These are phyloP conservation scores for Populus hybrid DNA, from an alignment of 441 rosid genomes.

Conservation along the genomic window DNA sequence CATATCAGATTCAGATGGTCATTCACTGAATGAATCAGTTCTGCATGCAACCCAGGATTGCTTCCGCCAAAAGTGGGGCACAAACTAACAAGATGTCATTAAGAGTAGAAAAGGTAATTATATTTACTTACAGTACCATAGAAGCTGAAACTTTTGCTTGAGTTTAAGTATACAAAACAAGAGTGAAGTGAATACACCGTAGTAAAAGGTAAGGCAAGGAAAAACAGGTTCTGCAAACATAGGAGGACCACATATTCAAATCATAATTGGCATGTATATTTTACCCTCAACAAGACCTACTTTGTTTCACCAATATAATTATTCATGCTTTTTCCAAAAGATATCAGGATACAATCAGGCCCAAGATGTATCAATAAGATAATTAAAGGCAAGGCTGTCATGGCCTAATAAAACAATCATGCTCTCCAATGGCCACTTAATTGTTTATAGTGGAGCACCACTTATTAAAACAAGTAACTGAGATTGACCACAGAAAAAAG, in stretches of 20 bases:
- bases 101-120: constrained; percentile 2
- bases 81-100: constrained; percentile 37
- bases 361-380: background rate
- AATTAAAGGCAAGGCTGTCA: background rate
- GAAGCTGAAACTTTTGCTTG: background rate
- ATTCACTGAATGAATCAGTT: constrained; percentile 75
- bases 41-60: constrained; percentile 76
- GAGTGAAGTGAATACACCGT: background rate
- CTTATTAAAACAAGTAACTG: background rate
- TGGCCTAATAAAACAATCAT: background rate
- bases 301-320: background rate
- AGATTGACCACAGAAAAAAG: background rate
- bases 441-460: background rate
- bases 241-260: background rate
- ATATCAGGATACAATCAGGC: background rate
- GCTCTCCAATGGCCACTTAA: background rate
- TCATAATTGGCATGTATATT: background rate
- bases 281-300: background rate
- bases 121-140: background rate
- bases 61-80: constrained; percentile 87
- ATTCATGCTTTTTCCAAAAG: background rate
- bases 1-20: constrained; percentile 74
- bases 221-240: background rate
- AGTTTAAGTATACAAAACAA: background rate
- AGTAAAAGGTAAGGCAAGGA: too few relatives aligned